phyloP scores from a whole-genome alignment of 495 filamentous ascomycete species.

The Daldinia grandis region DNA sequence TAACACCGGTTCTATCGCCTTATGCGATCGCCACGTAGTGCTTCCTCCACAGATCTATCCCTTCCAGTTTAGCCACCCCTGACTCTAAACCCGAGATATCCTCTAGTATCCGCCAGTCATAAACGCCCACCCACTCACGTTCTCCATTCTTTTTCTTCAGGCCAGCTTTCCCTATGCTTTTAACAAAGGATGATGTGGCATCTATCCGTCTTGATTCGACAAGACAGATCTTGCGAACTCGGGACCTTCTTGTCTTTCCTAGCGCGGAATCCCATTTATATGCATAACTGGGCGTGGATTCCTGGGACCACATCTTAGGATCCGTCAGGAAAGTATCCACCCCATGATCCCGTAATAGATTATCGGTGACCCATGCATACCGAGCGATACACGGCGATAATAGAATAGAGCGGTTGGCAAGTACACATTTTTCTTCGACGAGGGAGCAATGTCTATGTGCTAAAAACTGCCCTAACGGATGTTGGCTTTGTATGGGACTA shows the following conservation, averaged over 20 bases:
- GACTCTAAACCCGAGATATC: slow-evolving; percentile 51
- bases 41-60: slow-evolving; percentile 38
- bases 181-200: slow-evolving; percentile 52
- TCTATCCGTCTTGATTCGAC: slow-evolving; percentile 53
- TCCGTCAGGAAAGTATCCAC: slow-evolving; percentile 44
- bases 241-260: slow-evolving; percentile 40
- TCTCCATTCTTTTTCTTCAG: slow-evolving; percentile 47
- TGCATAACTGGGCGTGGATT: slow-evolving; percentile 8
- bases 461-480: background rate
- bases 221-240: slow-evolving; percentile 52
- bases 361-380: slow-evolving; percentile 53
- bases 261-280: slow-evolving; percentile 43
- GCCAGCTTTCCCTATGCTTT: slow-evolving; percentile 44
- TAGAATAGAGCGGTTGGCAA: slow-evolving; percentile 52
- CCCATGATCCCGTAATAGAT: slow-evolving; percentile 55
- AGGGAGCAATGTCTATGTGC: slow-evolving; percentile 22
- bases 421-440: slow-evolving; percentile 40
- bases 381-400: slow-evolving; percentile 56
- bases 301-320: slow-evolving; percentile 45
- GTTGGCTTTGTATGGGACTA: background rate
- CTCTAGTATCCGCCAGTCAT: slow-evolving; percentile 62
- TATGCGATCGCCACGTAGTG: slow-evolving; percentile 44
- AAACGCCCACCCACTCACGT: slow-evolving; percentile 54
- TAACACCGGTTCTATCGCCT: slow-evolving; percentile 7
- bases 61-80: slow-evolving; percentile 2